These are phyloP conservation scores for Exophiala oligosperma DNA, from an alignment of 2,329 filamentous ascomycete species.

Conservation along the genomic window DNA sequence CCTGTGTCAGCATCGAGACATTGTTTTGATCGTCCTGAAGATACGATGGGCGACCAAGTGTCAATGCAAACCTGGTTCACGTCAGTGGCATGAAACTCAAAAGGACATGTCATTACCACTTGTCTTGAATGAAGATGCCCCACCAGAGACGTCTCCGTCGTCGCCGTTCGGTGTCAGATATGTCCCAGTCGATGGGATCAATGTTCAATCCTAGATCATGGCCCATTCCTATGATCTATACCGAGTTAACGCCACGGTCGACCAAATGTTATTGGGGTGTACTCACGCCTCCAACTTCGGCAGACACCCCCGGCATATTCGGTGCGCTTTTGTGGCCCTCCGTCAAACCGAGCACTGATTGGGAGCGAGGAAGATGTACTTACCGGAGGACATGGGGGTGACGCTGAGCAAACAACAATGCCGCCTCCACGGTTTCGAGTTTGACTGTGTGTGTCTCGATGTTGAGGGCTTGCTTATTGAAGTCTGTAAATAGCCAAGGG, in stretches of 20 bases:
- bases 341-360: neutral
- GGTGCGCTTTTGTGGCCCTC: neutral
- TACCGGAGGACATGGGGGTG: neutral
- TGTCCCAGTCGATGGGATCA: neutral
- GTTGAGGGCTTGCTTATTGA: neutral
- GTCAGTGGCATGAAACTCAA: neutral
- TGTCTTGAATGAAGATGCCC: neutral
- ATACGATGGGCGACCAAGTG: neutral
- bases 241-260: neutral
- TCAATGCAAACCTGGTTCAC: neutral
- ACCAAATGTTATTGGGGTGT: neutral
- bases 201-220: neutral
- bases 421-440: neutral
- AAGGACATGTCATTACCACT: neutral
- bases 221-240: neutral
- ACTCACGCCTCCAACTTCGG: neutral
- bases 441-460: neutral
- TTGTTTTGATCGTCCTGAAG: neutral
- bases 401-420: neutral
- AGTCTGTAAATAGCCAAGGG: neutral
- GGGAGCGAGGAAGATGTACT: neutral
- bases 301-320: neutral
- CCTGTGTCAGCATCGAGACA: neutral
- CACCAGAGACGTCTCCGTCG: neutral
- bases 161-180: neutral